Conservation (phyloP, 2,329 filamentous ascomycete species). For the Dactylellina sp. region DNA sequence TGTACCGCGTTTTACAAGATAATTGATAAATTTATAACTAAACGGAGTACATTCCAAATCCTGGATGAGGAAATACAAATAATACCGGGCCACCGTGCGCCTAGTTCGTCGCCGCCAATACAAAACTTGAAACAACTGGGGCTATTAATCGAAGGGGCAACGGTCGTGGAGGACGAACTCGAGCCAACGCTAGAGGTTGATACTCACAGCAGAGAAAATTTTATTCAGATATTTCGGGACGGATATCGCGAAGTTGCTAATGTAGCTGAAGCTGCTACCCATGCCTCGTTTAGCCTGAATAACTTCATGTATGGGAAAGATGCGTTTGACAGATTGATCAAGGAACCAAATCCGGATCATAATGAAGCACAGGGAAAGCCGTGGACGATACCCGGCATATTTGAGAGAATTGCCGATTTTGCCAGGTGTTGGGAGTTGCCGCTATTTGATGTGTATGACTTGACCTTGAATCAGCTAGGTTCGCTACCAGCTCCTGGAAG, state of each 20-base stretch:
- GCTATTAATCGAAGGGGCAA: conserved; percentile 17
- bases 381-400: conserved; percentile 21
- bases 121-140: conserved; percentile 2
- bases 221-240: not conserved
- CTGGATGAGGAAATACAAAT: not conserved
- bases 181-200: conserved; percentile 5
- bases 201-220: not conserved
- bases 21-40: conserved; percentile 3
- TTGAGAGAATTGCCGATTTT: conserved; percentile 11
- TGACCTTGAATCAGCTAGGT: conserved; percentile 6
- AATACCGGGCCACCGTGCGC: conserved; percentile 3
- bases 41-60: not conserved
- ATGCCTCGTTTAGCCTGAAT: not conserved
- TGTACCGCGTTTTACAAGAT: not conserved
- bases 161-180: not conserved
- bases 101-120: not conserved
- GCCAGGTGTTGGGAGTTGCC: conserved; percentile 12
- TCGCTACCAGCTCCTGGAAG: conserved; percentile 1
- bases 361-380: not conserved
- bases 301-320: conserved; percentile 11
- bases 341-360: not conserved
- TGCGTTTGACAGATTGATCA: conserved; percentile 1
- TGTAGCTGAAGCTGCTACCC: not conserved
- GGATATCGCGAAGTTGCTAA: not conserved
- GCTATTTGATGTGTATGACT: conserved; percentile 18